Percentiles rank a stretch among this genome's conserved stretches.
Conservation (phyloP, 2,329 filamentous ascomycete species). For the Pseudofabraea citricarpa region DNA sequence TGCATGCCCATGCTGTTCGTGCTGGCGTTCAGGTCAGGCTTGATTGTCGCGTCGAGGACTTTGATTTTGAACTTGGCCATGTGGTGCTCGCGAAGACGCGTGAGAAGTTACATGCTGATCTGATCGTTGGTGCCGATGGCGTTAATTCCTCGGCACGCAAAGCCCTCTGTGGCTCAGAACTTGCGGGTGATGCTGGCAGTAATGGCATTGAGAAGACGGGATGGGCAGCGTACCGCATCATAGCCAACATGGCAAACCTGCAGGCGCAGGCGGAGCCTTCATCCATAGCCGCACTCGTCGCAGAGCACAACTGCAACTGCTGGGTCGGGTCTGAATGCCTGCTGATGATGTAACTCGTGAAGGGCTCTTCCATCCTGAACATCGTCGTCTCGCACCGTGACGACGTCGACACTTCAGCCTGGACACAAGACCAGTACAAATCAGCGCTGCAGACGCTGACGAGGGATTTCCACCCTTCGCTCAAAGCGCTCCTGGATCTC, state of each 20-base stretch:
- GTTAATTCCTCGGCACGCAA: conserved; percentile 27
- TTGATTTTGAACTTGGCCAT: conserved; percentile 16
- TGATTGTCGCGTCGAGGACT: conserved; percentile 17
- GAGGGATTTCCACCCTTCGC: background rate
- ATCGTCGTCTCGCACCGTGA: background rate
- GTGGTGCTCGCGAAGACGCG: conserved; percentile 21
- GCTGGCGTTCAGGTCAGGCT: conserved; percentile 19
- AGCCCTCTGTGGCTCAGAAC: no score
- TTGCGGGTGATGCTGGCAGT: conserved; percentile 19
- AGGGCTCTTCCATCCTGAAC: background rate
- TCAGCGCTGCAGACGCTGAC: background rate
- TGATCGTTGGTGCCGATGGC: conserved; percentile 34
- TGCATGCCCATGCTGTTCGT: background rate
- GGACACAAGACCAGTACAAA: background rate
- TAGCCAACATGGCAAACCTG: conserved; percentile 34
- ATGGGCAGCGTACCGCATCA: conserved; percentile 37
- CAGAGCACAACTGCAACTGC: background rate
- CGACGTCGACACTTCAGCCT: background rate
- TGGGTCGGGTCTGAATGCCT: background rate
- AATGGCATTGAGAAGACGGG: conserved; percentile 29
- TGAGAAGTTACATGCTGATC: conserved; percentile 21
- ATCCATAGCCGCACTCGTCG: background rate
- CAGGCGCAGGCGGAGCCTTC: conserved; percentile 27
- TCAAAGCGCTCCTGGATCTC: background rate
- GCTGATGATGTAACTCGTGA: background rate